phyloP scores from a whole-genome alignment of 2,329 filamentous ascomycete species.

The Cercospora brassicicola region DNA sequence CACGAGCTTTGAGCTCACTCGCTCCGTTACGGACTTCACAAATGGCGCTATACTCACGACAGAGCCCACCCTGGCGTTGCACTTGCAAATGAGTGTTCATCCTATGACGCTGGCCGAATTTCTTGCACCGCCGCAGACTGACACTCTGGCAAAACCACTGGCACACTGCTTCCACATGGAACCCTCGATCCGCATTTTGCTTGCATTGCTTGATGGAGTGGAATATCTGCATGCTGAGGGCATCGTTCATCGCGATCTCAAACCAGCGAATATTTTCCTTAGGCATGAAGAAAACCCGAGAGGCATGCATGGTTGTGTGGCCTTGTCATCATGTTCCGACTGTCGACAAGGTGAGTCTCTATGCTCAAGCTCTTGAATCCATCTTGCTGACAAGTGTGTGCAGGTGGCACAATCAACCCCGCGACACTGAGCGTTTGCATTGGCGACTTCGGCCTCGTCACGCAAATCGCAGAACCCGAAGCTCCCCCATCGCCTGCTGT shows the following conservation, averaged over 20 bases:
- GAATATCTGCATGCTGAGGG: constrained; percentile 63
- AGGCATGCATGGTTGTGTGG: constrained; percentile 44
- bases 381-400: neutral
- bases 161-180: constrained; percentile 64
- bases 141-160: constrained; percentile 27
- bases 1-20: constrained; percentile 1
- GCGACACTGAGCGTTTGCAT: constrained; percentile 53
- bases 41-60: constrained; percentile 13
- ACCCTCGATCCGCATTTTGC: constrained; percentile 58
- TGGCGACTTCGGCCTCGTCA: constrained; percentile 67
- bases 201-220: constrained; percentile 62
- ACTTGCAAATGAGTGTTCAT: constrained; percentile 69
- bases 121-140: constrained; percentile 44
- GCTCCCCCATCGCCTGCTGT: constrained; percentile 7
- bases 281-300: constrained; percentile 44
- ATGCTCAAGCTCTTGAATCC: neutral
- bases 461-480: constrained; percentile 49
- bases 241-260: constrained; percentile 67
- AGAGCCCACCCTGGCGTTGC: constrained; percentile 51
- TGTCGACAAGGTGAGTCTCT: constrained; percentile 40
- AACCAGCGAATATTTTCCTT: constrained; percentile 68
- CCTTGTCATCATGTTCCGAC: constrained; percentile 48
- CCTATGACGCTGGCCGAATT: constrained; percentile 63
- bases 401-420: constrained; percentile 20
- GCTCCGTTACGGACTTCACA: constrained; percentile 12